A percentile compares a stretch with the other conserved stretches of the same genome.
Conservation (phyloP, 768 basidiomycete species). For the Chiua virens region DNA sequence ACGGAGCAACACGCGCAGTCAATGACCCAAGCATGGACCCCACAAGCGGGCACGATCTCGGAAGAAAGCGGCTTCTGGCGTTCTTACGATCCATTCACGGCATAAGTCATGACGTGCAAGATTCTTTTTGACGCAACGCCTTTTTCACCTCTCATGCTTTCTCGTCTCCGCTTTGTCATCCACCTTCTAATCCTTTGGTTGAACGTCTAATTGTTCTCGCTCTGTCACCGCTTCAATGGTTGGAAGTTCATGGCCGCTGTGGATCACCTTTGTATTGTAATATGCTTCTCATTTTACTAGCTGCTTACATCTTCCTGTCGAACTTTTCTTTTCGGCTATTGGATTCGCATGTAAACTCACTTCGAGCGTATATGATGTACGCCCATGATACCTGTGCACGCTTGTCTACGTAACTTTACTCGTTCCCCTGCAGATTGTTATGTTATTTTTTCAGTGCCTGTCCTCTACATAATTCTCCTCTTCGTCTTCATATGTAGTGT, state of each 20-base stretch:
- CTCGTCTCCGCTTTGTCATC: not conserved
- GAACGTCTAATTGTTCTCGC: slow-evolving; percentile 1
- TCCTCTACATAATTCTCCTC: too few species aligned
- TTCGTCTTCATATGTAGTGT: too few species aligned
- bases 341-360: not conserved
- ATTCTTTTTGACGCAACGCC: not conserved
- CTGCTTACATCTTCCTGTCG: not conserved
- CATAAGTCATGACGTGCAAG: slow-evolving; percentile 10
- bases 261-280: slow-evolving; percentile 19
- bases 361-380: not conserved
- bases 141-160: not conserved
- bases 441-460: too few species aligned
- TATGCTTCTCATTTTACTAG: not conserved
- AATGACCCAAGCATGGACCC: slow-evolving; percentile 18
- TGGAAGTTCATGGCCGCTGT: not conserved
- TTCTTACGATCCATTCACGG: slow-evolving; percentile 24
- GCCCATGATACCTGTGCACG: slow-evolving; percentile 4
- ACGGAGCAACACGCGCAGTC: slow-evolving; percentile 13
- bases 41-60: slow-evolving; percentile 11
- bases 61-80: slow-evolving; percentile 26
- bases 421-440: too few species aligned
- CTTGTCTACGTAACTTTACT: not conserved
- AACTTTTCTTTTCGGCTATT: not conserved
- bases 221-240: not conserved
- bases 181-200: not conserved